Evolutionary conservation across 192 early-diverging fungal species (phyloP).

Genomic region (Coemansia sp.): DNA sequence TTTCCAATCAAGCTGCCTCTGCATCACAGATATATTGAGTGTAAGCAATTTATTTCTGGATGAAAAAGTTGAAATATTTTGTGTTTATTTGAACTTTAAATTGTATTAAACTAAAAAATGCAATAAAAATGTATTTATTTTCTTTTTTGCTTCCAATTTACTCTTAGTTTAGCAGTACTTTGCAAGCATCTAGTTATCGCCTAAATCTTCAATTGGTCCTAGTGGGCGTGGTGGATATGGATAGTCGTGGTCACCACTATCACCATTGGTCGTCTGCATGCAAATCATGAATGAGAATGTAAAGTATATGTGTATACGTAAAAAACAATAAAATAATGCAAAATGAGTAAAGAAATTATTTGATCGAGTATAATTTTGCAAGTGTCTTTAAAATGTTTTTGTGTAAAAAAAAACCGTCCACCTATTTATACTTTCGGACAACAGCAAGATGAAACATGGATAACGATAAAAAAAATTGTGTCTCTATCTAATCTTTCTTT

Average conservation of each 20-base stretch:
- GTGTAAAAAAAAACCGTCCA: too few relatives aligned
- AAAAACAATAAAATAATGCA: neutral
- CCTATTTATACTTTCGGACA: too few relatives aligned
- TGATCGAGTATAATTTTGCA: neutral
- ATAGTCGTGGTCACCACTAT: neutral
- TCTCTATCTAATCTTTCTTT: too few relatives aligned
- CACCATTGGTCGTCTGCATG: too few relatives aligned
- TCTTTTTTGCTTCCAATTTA: neutral
- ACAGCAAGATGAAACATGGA: neutral
- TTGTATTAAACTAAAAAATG: neutral
- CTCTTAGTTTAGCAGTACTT: neutral
- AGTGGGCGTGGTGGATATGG: slow-evolving; percentile 2
- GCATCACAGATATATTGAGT: too few relatives aligned
- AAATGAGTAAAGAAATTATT: neutral
- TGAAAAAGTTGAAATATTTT: neutral
- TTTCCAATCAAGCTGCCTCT: slow-evolving; percentile 2
- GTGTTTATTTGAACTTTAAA: neutral
- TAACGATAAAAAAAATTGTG: slow-evolving; percentile 1
- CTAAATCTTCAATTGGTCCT: slow-evolving; percentile 1
- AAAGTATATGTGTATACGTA: neutral
- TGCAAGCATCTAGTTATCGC: too few relatives aligned
- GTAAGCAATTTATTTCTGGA: slow-evolving; percentile 1
- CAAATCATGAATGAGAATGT: too few relatives aligned
- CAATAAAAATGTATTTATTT: neutral
- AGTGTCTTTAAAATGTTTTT: neutral